Evolutionary conservation across 1,284 basidiomycete genomes (phyloP).

Genomic region (Cystobasidiaceae sp.): DNA sequence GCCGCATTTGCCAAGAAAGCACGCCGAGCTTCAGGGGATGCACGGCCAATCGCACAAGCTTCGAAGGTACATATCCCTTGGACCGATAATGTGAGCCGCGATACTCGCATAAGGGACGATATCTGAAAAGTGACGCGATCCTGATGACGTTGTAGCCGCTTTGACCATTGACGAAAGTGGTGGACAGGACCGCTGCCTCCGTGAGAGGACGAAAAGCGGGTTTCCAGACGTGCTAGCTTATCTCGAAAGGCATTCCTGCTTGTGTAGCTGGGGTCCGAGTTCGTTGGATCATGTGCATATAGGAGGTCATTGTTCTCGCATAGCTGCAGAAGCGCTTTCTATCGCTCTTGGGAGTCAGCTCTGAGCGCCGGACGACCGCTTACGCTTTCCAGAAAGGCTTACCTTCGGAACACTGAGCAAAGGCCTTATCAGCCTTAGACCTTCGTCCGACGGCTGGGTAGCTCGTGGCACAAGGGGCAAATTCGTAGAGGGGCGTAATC

Average conservation of each 20-base stretch:
- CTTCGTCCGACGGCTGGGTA: neutral
- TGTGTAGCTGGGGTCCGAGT: neutral
- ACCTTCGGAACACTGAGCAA: neutral
- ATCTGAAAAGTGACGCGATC: neutral
- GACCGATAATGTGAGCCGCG: neutral
- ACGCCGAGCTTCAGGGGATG: neutral
- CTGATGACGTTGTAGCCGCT: neutral
- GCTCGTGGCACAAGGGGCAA: neutral
- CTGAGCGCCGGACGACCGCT: neutral
- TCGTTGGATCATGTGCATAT: slow-evolving; percentile 2
- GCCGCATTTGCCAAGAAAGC: neutral
- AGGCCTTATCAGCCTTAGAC: neutral
- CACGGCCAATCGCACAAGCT: neutral
- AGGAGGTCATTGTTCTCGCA: neutral
- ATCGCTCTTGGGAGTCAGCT: neutral
- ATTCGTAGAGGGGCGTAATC: neutral
- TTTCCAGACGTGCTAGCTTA: neutral
- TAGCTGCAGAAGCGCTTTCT: neutral
- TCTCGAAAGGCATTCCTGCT: neutral
- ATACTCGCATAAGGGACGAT: neutral
- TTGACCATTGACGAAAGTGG: neutral
- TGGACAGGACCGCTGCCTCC: neutral
- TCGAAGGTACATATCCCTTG: neutral
- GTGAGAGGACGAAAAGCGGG: neutral
- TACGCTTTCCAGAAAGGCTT: neutral